Evolutionary conservation across 768 basidiomycete species (phyloP).

Genomic region (Lactarius pseudohatsudake): DNA sequence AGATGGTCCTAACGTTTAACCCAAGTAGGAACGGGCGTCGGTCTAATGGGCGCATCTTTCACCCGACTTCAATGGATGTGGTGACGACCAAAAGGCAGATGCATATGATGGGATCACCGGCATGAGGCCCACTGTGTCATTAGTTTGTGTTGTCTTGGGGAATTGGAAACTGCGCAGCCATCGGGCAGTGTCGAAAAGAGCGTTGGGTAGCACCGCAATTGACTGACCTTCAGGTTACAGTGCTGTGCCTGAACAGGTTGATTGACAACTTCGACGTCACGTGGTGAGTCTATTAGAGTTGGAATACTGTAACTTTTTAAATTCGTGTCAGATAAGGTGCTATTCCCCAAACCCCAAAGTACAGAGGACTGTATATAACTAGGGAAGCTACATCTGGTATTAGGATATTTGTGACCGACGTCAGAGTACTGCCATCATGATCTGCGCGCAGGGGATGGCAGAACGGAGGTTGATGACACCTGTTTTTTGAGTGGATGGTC

Average conservation of each 20-base stretch:
- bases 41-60: background rate
- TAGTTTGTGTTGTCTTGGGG: background rate
- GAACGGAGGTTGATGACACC: no score
- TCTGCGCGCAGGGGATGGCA: no score
- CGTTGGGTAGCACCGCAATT: background rate
- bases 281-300: no score
- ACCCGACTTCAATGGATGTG: background rate
- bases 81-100: background rate
- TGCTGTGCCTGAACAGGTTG: background rate
- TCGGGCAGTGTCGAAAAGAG: background rate
- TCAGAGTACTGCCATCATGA: no score
- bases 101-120: background rate
- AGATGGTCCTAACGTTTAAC: background rate
- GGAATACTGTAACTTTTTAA: no score
- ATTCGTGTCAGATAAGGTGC: no score
- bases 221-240: background rate
- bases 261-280: no score
- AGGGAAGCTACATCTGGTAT: no score
- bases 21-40: background rate
- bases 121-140: background rate
- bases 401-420: no score
- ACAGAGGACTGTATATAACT: no score
- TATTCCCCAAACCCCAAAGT: no score
- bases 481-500: no score
- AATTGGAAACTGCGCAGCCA: background rate